phyloP scores from a whole-genome alignment of 306 rosid species.

The Benincasa hispida region DNA sequence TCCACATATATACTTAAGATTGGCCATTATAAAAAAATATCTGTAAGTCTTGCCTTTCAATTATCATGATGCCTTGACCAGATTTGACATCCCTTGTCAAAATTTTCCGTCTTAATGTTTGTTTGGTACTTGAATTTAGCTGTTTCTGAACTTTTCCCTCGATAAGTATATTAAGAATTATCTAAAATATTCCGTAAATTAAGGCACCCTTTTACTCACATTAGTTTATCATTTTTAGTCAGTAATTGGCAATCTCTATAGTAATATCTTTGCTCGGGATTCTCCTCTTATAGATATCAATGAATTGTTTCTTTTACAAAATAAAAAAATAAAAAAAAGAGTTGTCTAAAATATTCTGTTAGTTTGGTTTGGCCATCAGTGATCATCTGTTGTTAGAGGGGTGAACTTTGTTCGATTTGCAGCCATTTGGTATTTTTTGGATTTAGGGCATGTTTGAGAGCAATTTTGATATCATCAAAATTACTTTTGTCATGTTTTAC shows the following conservation, averaged over 20 bases:
- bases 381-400: not conserved
- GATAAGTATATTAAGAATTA: not conserved
- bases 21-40: too few relatives aligned
- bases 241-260: too few relatives aligned
- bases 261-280: too few relatives aligned
- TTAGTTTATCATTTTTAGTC: too few relatives aligned
- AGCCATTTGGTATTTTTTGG: not conserved
- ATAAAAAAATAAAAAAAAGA: too few relatives aligned
- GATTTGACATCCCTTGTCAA: not conserved
- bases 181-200: not conserved
- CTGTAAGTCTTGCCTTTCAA: not conserved
- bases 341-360: not conserved
- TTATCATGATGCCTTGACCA: not conserved
- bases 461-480: too few relatives aligned
- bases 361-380: not conserved
- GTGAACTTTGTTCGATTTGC: not conserved
- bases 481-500: too few relatives aligned
- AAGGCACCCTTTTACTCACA: too few relatives aligned
- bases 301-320: too few relatives aligned
- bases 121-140: not conserved
- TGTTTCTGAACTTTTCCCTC: not conserved
- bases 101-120: not conserved
- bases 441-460: too few relatives aligned
- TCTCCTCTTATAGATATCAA: too few relatives aligned
- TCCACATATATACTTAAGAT: too few relatives aligned